phyloP scores from a whole-genome alignment of 306 rosid species.

The Castanopsis chinensis region DNA sequence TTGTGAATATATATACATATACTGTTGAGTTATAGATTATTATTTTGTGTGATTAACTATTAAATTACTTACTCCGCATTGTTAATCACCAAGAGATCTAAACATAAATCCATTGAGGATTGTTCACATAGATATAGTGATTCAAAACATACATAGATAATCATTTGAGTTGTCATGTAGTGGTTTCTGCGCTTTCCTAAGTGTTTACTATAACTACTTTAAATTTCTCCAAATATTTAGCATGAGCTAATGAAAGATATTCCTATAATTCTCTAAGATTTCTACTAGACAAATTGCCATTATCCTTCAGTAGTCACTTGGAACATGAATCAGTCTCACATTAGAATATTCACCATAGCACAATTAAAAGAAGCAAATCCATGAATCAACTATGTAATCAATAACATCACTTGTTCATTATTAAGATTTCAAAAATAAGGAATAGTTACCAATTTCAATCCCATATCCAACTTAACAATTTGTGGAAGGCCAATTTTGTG shows the following conservation, averaged over 20 bases:
- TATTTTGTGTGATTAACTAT: no score
- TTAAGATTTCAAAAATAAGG: background rate
- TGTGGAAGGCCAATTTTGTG: constrained; percentile 46
- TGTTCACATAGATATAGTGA: no score
- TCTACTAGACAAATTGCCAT: background rate
- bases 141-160: no score
- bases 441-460: constrained; percentile 71
- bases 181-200: no score
- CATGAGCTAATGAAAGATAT: background rate
- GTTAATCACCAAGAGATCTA: no score
- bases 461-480: constrained; percentile 62
- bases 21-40: no score
- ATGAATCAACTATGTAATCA: background rate
- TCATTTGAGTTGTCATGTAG: no score
- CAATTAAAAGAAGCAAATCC: background rate
- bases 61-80: no score
- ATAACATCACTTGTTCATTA: background rate
- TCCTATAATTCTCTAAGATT: background rate
- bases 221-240: background rate
- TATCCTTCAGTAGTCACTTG: background rate
- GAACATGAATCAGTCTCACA: background rate
- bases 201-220: background rate
- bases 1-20: no score
- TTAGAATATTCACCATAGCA: background rate
- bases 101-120: no score